Conservation (phyloP, 371 early-diverging fungal genomes). For the Mucor piriformis region DNA sequence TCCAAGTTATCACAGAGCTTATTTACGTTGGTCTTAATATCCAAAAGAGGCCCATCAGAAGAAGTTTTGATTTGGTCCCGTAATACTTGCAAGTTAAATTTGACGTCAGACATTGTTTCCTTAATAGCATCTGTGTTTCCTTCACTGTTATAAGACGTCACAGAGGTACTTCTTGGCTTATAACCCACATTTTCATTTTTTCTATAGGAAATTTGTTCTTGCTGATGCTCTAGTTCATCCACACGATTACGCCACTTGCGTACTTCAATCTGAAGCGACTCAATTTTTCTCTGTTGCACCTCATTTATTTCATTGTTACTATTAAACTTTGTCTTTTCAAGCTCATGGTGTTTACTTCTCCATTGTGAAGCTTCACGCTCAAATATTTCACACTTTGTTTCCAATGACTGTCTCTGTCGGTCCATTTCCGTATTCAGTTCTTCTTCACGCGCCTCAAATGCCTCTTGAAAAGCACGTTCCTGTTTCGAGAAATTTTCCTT, state of each 20-base stretch:
- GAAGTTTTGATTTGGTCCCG: slow-evolving; percentile 34
- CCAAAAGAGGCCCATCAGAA: slow-evolving; percentile 26
- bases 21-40: slow-evolving; percentile 34
- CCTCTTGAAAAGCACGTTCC: slow-evolving; percentile 10
- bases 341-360: slow-evolving; percentile 18
- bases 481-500: slow-evolving; percentile 35
- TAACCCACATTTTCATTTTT: neutral
- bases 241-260: slow-evolving; percentile 25
- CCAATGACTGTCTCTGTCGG: slow-evolving; percentile 17
- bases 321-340: slow-evolving; percentile 11
- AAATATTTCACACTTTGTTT: slow-evolving; percentile 24
- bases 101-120: slow-evolving; percentile 35
- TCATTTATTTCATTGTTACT: neutral
- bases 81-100: slow-evolving; percentile 36
- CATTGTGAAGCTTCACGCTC: slow-evolving; percentile 31
- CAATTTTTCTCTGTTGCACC: slow-evolving; percentile 13
- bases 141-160: neutral
- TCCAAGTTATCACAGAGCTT: slow-evolving; percentile 33
- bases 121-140: slow-evolving; percentile 11
- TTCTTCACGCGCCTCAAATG: slow-evolving; percentile 26
- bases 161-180: neutral
- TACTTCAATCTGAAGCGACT: slow-evolving; percentile 22
- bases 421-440: slow-evolving; percentile 28
- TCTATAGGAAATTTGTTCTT: slow-evolving; percentile 12
- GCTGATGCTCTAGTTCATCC: slow-evolving; percentile 26